Evolutionary conservation across 2,329 filamentous ascomycete species (phyloP), one percentile per base, ranked within the genome.

Genomic region (Colletotrichum eremochloae): DNA sequence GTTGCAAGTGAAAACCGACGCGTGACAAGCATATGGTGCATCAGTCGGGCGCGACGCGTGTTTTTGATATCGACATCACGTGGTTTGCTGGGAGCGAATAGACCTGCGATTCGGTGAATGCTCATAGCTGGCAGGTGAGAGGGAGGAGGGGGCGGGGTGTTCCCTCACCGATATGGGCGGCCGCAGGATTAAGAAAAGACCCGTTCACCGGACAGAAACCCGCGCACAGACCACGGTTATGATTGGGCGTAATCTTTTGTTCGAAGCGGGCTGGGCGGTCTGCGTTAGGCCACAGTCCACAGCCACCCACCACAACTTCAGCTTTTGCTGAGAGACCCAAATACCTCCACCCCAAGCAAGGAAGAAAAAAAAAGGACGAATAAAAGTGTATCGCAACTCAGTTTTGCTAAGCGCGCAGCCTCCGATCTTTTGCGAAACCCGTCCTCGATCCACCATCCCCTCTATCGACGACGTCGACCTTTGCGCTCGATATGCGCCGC

Each of bases 321-420:
- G 71, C 67, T 71, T 66, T 71, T 66, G 67, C 68, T 72, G 66
- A 70, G 66, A 63, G 70, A 61, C 70, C 68, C 53, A 67, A 57
- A 70, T 69, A 68, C 68, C 46, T 48, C 55, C 57, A 48, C 55
- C 33, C 66, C 66, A 42, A 52, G 38, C 55, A 46, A 56, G 53
- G 55, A 24, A 24, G 38, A 14, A 36, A 56, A 58, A 60, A 44
- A 14, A 36, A 63, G 69, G 58, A 56, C 40, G 44, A 20, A 56
- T 33, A 56, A 65, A 57, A 40, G 33, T 50, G 60, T 62, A 60
- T 38, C 40, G 40, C 61, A 55, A 65, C 61, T 61, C 48, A 56
- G 56, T 18, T 29, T 55, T 60, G 46, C 31, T 36, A 36, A 50
- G 61, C 38, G 60, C 33, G n/a, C 50, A 48, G 31, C 48, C 31